Percentiles rank a stretch among this genome's conserved stretches.
phyloP scores from a whole-genome alignment of 495 filamentous ascomycete species.

The Hypomontagnella submonticulosa region DNA sequence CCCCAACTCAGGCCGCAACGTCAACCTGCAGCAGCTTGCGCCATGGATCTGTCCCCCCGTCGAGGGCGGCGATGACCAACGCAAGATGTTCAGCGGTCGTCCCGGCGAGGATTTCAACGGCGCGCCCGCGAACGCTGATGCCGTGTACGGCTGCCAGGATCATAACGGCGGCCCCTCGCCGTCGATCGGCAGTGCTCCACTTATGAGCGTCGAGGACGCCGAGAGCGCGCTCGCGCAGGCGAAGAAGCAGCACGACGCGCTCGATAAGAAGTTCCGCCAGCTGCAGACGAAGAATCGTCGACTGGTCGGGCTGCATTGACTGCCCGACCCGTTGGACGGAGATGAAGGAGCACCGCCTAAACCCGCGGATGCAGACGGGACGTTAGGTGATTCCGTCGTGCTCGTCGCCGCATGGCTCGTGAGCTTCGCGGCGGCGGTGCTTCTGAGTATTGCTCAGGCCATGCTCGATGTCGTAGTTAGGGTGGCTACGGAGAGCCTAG shows the following conservation, averaged over 20 bases:
- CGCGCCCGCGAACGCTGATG: slow-evolving; percentile 13
- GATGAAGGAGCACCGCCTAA: not conserved
- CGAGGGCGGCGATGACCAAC: slow-evolving; percentile 41
- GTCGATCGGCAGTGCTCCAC: slow-evolving; percentile 58
- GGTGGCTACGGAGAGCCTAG: not conserved
- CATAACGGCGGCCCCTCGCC: slow-evolving; percentile 42
- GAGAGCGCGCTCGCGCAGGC: slow-evolving; percentile 66
- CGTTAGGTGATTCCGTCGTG: slow-evolving; percentile 1
- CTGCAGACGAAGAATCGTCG: slow-evolving; percentile 70
- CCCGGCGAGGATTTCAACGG: slow-evolving; percentile 38
- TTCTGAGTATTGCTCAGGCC: slow-evolving; percentile 5
- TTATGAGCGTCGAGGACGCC: slow-evolving; percentile 68
- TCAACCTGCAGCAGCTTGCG: slow-evolving; percentile 52
- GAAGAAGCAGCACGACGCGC: slow-evolving; percentile 73
- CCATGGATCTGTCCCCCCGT: slow-evolving; percentile 57
- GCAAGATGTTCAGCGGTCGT: slow-evolving; percentile 41
- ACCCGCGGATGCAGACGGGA: not conserved
- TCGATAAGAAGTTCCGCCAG: slow-evolving; percentile 73
- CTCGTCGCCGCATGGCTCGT: slow-evolving; percentile 35
- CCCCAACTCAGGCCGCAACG: slow-evolving; percentile 46
- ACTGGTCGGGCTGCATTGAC: slow-evolving; percentile 50
- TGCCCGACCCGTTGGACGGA: slow-evolving; percentile 23
- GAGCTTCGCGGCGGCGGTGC: slow-evolving; percentile 1
- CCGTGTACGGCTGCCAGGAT: slow-evolving; percentile 34
- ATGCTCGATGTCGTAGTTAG: not conserved